Percentiles rank a stretch among this genome's conserved stretches.
phyloP scores from a whole-genome alignment of 345 rosid genomes.

The Pistacia integerrima region DNA sequence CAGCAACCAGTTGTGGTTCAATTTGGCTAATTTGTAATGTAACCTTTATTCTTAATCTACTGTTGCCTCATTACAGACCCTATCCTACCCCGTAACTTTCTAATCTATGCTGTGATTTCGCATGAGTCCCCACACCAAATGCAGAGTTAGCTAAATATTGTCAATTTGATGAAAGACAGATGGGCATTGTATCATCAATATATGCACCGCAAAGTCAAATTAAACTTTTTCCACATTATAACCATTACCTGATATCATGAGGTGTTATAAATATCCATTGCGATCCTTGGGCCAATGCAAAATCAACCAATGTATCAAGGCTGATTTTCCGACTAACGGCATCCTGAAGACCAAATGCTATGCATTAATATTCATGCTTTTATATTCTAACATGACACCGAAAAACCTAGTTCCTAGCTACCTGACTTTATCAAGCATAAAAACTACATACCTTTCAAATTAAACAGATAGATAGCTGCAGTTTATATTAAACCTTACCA shows the following conservation, averaged over 20 bases:
- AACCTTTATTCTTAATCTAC: neutral
- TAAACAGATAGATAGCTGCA: neutral
- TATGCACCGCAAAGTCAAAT: neutral
- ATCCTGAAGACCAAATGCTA: slow-evolving; percentile 54
- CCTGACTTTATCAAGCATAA: neutral
- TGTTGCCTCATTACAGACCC: neutral
- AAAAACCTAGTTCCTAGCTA: neutral
- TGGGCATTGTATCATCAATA: neutral
- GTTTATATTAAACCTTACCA: slow-evolving; percentile 50
- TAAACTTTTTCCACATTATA: neutral
- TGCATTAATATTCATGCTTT: neutral
- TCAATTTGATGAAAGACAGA: neutral
- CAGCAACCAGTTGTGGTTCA: neutral
- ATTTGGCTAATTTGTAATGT: neutral
- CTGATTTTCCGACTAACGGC: slow-evolving; percentile 96
- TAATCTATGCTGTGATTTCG: neutral
- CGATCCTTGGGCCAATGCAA: slow-evolving; percentile 76
- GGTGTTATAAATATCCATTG: slow-evolving; percentile 99
- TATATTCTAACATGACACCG: too few relatives aligned
- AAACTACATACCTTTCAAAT: neutral
- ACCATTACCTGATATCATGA: slow-evolving; percentile 83
- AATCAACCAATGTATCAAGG: slow-evolving; percentile 83
- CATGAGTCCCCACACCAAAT: neutral
- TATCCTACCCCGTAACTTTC: neutral
- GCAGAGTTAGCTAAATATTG: neutral